Evolutionary conservation across 371 early-diverging fungal species (phyloP).

Genomic region (Rhizopus arrhizus): DNA sequence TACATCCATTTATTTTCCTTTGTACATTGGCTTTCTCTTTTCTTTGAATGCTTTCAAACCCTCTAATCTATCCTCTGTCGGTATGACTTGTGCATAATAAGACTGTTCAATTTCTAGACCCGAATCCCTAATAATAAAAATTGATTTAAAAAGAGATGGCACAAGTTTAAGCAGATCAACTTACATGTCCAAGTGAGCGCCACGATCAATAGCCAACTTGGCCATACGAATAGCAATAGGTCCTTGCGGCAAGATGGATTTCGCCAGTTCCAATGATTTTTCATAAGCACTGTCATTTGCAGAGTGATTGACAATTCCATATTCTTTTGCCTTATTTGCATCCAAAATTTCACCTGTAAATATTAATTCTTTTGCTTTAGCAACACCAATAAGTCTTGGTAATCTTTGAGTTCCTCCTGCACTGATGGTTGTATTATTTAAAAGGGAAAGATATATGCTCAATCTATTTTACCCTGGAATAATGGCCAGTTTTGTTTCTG

Average conservation of each 20-base stretch:
- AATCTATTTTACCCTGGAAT: slow-evolving; percentile 82
- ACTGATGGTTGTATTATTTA: neutral
- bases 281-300: slow-evolving; percentile 67
- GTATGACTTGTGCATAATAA: slow-evolving; percentile 94
- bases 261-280: slow-evolving; percentile 80
- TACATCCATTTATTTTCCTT: slow-evolving; percentile 55
- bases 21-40: slow-evolving; percentile 66
- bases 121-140: slow-evolving; percentile 56
- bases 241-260: slow-evolving; percentile 81
- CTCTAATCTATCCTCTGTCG: slow-evolving; percentile 93
- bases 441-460: neutral
- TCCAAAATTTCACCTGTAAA: slow-evolving; percentile 80
- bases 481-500: slow-evolving; percentile 94
- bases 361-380: slow-evolving; percentile 92
- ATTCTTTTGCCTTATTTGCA: slow-evolving; percentile 63
- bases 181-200: slow-evolving; percentile 82
- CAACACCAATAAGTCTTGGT: slow-evolving; percentile 83
- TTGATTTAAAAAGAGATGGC: neutral
- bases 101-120: slow-evolving; percentile 92
- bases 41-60: slow-evolving; percentile 67
- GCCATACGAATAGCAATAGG: slow-evolving; percentile 91
- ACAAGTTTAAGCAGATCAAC: slow-evolving; percentile 13
- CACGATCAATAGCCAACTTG: slow-evolving; percentile 84
- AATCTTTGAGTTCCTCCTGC: slow-evolving; percentile 97
- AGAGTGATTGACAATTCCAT: slow-evolving; percentile 83